Evolutionary conservation across 495 filamentous ascomycete species (phyloP), one percentile per base, ranked within the genome.

Genomic region (Penicillium paxilli): DNA sequence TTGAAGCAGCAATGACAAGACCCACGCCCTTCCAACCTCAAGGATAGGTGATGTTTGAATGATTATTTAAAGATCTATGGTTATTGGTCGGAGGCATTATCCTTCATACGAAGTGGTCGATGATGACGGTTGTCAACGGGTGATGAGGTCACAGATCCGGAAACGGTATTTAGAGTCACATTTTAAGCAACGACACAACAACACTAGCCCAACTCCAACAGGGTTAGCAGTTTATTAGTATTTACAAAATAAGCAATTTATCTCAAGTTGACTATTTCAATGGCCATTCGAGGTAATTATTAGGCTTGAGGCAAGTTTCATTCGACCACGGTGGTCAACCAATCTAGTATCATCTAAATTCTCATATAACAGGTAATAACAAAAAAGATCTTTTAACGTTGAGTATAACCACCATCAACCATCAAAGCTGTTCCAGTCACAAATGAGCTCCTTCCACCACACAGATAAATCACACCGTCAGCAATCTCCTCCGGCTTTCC

Each of bases 341-440:
- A 24, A 49, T n/a, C n/a, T n/a, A n/a, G n/a, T n/a, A n/a, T n/a
- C n/a, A n/a, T n/a, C n/a, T n/a, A 28, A 28, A 28, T 10, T 51
- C 16, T 14, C 12, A 46, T 10, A 14, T 16, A 14, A n/a, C 8
- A 37, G 11, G 6, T 8, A 23, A 38, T 16, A 11, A n/a, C n/a
- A n/a, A n/a, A n/a, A n/a, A n/a, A n/a, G n/a, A n/a, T n/a, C n/a
- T n/a, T 50, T 47, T 44, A 60, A 21, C 60, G 53, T 38, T 56
- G 48, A 3, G 62, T 67, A 58, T 76, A 78, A 1, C 73, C 75
- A 8, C 75, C 74, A 63, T 78, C 75, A 4, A 78, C 71, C 7
- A 74, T 69, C 56, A 77, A 55, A 1, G 68, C 66, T n/a, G 67
- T 66, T 8, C 74, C 75, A 23, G 70, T 71, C 2, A 76, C 67